phyloP scores from a whole-genome alignment of 352 stramenopile genomes.

The Phytophthora nicotianae region DNA sequence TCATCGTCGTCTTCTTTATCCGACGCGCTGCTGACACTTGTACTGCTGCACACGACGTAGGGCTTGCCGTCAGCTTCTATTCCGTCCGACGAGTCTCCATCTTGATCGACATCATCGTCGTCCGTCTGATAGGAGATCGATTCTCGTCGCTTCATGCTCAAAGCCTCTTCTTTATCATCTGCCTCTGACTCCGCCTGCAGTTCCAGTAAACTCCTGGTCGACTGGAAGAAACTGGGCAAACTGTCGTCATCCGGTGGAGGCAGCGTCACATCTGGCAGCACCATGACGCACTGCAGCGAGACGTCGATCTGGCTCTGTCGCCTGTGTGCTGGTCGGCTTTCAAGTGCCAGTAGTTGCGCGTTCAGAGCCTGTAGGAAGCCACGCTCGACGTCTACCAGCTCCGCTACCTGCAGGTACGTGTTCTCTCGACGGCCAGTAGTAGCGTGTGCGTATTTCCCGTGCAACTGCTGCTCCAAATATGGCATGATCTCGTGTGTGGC shows the following conservation, averaged over 20 bases:
- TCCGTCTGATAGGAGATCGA: constrained; percentile 37
- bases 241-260: constrained; percentile 57
- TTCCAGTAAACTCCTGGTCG: constrained; percentile 37
- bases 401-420: constrained; percentile 70
- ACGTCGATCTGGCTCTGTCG: constrained; percentile 80
- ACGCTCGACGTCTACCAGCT: constrained; percentile 67
- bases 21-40: constrained; percentile 34
- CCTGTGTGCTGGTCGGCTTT: constrained; percentile 60
- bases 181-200: constrained; percentile 15
- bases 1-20: constrained; percentile 44
- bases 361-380: constrained; percentile 72
- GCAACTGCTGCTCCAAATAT: constrained; percentile 56
- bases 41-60: constrained; percentile 33
- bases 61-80: constrained; percentile 28
- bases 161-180: constrained; percentile 23
- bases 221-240: constrained; percentile 51
- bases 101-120: constrained; percentile 21
- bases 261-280: constrained; percentile 80
- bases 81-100: constrained; percentile 13
- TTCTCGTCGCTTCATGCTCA: constrained; percentile 18
- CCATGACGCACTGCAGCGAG: constrained; percentile 72
- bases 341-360: constrained; percentile 59
- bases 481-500: constrained; percentile 78
- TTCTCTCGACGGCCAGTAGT: constrained; percentile 18
- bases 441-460: not conserved